A percentile compares a stretch with the other conserved stretches of the same genome.
These are phyloP conservation scores for Leccinum incarnatum DNA, from an alignment of 768 basidiomycete genomes.

Conservation along the genomic window DNA sequence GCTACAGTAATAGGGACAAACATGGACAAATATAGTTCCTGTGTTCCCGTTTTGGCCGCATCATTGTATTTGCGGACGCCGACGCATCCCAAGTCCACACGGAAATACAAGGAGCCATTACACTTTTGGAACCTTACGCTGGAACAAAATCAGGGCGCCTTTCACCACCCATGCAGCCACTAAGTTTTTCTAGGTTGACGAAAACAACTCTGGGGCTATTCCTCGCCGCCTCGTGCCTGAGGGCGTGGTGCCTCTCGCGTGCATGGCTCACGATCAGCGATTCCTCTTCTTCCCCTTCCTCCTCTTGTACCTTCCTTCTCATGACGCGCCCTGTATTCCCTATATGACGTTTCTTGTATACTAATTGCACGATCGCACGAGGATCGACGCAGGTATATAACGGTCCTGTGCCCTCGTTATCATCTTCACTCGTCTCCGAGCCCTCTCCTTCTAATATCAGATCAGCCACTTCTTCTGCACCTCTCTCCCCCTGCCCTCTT, in stretches of 20 bases:
- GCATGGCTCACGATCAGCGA: background rate
- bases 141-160: background rate
- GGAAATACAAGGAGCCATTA: conserved; percentile 16
- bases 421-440: background rate
- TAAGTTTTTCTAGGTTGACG: background rate
- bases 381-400: background rate
- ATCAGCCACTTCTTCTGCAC: background rate
- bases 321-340: background rate
- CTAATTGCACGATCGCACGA: background rate
- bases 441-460: conserved; percentile 10
- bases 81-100: background rate
- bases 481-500: background rate
- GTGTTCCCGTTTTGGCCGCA: conserved; percentile 30
- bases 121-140: background rate
- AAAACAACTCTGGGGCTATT: background rate
- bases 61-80: background rate
- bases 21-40: conserved; percentile 11
- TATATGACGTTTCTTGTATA: conserved; percentile 20
- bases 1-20: background rate
- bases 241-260: background rate
- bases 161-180: background rate
- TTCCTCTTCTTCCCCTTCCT: background rate
- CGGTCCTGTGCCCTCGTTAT: background rate
- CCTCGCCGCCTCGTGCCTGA: background rate
- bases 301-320: background rate